These are phyloP conservation scores for Irineochytrium annulatum DNA, from an alignment of 192 early-diverging fungal species.

Conservation along the genomic window DNA sequence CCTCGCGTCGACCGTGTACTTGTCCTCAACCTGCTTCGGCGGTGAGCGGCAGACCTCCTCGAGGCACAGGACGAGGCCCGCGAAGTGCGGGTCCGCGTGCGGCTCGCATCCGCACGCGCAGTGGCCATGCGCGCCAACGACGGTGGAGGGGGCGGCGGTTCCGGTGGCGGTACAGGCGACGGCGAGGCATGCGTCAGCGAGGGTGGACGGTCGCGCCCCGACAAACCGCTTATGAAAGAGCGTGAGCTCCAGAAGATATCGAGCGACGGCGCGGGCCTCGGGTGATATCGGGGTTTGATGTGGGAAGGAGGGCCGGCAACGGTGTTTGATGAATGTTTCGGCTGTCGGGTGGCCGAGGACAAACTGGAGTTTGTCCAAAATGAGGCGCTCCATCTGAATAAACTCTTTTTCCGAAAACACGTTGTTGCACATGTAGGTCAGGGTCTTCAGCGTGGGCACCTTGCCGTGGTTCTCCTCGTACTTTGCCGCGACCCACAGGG, in stretches of 20 bases:
- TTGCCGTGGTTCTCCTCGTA: conserved; percentile 62
- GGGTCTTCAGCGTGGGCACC: conserved; percentile 45
- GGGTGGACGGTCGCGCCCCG: conserved; percentile 29
- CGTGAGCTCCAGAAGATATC: conserved; percentile 50
- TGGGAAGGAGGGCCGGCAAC: too few species aligned
- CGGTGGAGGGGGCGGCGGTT: not conserved
- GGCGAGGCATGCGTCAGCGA: conserved; percentile 37
- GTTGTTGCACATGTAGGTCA: conserved; percentile 39
- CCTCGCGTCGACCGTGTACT: conserved; percentile 19
- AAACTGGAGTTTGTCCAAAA: conserved; percentile 46
- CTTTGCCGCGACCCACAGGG: conserved; percentile 56
- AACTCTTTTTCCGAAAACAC: conserved; percentile 38
- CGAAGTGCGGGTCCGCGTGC: conserved; percentile 6
- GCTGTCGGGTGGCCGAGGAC: conserved; percentile 39
- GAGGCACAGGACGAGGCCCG: not conserved
- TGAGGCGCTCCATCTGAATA: conserved; percentile 41
- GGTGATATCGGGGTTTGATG: conserved; percentile 12
- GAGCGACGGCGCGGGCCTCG: conserved; percentile 34
- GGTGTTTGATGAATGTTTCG: conserved; percentile 44
- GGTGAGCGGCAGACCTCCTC: conserved; percentile 11
- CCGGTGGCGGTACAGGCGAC: conserved; percentile 15
- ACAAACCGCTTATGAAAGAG: conserved; percentile 43
- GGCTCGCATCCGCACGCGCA: not conserved
- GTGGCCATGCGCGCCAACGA: not conserved
- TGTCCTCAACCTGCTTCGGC: conserved; percentile 11